Evolutionary conservation across 2,329 filamentous ascomycete species (phyloP).

Genomic region (Rhynchosporium graminicola): DNA sequence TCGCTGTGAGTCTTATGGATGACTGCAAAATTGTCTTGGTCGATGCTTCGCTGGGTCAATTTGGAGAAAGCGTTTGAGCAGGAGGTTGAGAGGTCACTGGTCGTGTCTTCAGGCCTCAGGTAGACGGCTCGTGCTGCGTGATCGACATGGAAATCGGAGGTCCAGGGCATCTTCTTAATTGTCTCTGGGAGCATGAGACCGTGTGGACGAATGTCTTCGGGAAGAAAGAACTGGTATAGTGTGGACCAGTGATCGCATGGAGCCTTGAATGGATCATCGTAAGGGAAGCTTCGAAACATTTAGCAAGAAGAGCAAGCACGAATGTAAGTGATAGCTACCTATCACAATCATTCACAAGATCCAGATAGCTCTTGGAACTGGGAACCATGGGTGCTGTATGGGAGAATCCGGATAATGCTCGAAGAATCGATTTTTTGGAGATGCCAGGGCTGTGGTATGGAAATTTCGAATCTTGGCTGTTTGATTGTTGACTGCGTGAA

Average conservation of each 20-base stretch:
- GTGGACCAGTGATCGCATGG: constrained; percentile 22
- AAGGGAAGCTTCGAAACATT: constrained; percentile 22
- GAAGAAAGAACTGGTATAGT: constrained; percentile 50
- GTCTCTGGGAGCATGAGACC: constrained; percentile 52
- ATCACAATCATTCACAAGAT: constrained; percentile 46
- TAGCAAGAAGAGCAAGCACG: background rate
- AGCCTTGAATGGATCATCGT: constrained; percentile 19
- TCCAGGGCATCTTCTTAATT: constrained; percentile 51
- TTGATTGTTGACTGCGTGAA: no score
- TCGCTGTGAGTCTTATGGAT: constrained; percentile 48
- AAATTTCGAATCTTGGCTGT: no score
- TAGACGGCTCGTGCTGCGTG: constrained; percentile 40
- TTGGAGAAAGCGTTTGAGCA: constrained; percentile 46
- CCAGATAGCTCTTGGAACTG: constrained; percentile 38
- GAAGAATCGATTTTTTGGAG: no score
- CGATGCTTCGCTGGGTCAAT: constrained; percentile 44
- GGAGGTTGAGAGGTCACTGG: constrained; percentile 35
- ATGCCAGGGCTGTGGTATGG: no score
- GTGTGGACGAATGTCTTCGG: constrained; percentile 49
- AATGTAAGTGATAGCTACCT: constrained; percentile 41
- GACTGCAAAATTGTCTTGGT: constrained; percentile 40
- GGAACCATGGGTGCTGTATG: constrained; percentile 13
- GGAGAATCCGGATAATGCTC: background rate
- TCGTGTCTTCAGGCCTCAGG: constrained; percentile 36
- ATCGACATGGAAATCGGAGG: constrained; percentile 43